A percentile compares a stretch with the other conserved stretches of the same genome.
Evolutionary conservation across 1,139 yeast genomes (phyloP).

Genomic region (Kodamaea sp.): DNA sequence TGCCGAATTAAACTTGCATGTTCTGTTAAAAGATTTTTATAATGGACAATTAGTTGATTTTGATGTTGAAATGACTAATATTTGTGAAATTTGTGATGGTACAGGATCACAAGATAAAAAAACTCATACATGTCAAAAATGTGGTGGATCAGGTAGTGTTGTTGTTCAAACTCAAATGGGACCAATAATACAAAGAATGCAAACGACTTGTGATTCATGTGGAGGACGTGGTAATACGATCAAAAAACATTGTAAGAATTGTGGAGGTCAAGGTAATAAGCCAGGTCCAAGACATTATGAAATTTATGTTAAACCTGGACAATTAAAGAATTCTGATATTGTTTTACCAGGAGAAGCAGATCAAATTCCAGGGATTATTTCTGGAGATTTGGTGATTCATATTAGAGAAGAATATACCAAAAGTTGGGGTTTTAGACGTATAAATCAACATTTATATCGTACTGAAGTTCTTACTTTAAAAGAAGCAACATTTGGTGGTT

Average conservation of each 20-base stretch:
- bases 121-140: constrained; percentile 57
- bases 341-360: constrained; percentile 77
- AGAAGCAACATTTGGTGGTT: constrained; percentile 77
- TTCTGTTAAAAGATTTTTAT: constrained; percentile 64
- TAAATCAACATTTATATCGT: constrained; percentile 69
- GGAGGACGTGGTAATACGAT: constrained; percentile 72
- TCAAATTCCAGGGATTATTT: constrained; percentile 70
- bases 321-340: constrained; percentile 55
- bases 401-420: constrained; percentile 50
- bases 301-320: constrained; percentile 68
- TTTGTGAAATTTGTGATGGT: constrained; percentile 77
- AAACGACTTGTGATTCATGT: constrained; percentile 75
- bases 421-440: constrained; percentile 83
- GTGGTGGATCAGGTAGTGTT: constrained; percentile 73
- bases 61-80: constrained; percentile 63
- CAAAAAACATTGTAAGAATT: constrained; percentile 57
- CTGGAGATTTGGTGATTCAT: constrained; percentile 73
- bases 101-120: constrained; percentile 80
- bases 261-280: constrained; percentile 68
- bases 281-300: constrained; percentile 55
- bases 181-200: constrained; percentile 85
- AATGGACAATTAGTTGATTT: constrained; percentile 63
- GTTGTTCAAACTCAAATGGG: constrained; percentile 74
- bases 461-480: constrained; percentile 70
- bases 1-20: constrained; percentile 52